Evolutionary conservation across 2,329 filamentous ascomycete genomes (phyloP), one percentile per base, ranked within the genome.

Genomic region (Apiospora hydei): DNA sequence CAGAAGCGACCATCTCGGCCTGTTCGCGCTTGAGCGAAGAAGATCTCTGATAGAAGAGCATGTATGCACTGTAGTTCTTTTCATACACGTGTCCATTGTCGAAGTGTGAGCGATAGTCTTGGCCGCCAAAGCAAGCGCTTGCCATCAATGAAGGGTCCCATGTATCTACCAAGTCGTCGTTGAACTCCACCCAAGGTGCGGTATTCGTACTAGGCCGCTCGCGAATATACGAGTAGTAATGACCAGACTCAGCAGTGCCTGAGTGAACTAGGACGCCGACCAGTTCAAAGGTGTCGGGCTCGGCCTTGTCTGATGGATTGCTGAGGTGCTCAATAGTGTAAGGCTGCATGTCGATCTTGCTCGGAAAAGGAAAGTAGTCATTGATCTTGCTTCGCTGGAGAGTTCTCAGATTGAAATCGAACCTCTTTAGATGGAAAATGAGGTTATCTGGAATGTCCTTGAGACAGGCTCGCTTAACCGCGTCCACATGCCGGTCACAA

Each of bases 141-240:
- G 93, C 90, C 83, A 98, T 92, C 30, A 90, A 88, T 1, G 85
- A 84, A 11, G 92, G 90, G 76, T 98, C 92, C 86, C 96, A 98
- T 1, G 86, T 83, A 24, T 86, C 90, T 34, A 98, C 95, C 69
- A 89, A 86, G n/a, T 94, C 92, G 80, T 99, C 96, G 77, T 99
- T 98, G 82, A 98, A 98, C 79, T 98, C 94, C 13, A 97, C 88
- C 96, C 96, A 99, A 6, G 84, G 83, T 5, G 80, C 80, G 46
- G 83, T 80, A 18, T 81, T 81, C 26, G 87, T 82, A 21, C 84
- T 86, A 26, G 94, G 90, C 24, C 95, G 89, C 80, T 98, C 93
- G 70, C 94, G 93, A 74, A 97, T 94, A 80, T 95, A 98, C 0
- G 96, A 98, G 83, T 98, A 98, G 83, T 99, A 99, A 81, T 99